Conservation (phyloP, 768 basidiomycete species). For the Sporobolomyces roseus region DNA sequence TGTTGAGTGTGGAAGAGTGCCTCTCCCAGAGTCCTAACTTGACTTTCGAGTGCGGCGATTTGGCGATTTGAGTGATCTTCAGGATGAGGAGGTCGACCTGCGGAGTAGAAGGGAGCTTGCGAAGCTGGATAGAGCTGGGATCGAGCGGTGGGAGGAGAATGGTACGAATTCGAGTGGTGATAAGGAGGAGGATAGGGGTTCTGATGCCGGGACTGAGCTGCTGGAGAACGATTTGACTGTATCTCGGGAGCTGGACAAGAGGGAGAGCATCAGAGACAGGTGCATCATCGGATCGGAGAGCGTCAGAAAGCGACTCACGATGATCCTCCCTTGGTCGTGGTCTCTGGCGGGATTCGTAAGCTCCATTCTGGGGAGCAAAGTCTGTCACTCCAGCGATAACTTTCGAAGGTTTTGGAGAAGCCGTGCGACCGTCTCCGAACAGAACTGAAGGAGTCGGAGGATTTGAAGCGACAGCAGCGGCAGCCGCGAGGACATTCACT, state of each 20-base stretch:
- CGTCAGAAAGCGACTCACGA: background rate
- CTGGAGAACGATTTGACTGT: background rate
- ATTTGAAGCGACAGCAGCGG: too few species aligned
- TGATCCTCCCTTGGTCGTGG: constrained; percentile 1
- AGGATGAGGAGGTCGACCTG: background rate
- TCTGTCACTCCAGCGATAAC: constrained; percentile 7
- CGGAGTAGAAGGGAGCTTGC: background rate
- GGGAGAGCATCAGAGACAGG: background rate
- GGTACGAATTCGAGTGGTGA: background rate
- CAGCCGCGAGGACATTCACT: too few species aligned
- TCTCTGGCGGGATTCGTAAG: background rate
- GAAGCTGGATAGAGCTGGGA: background rate
- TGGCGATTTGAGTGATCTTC: constrained; percentile 1
- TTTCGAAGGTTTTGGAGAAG: background rate
- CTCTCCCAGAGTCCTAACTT: constrained; percentile 17
- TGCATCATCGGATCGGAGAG: too few species aligned
- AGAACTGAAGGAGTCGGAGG: background rate
- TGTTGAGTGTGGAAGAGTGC: constrained; percentile 24
- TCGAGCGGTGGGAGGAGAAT: constrained; percentile 3
- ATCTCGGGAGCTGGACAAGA: too few species aligned
- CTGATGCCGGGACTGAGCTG: background rate
- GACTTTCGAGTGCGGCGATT: constrained; percentile 2
- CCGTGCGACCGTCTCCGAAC: background rate
- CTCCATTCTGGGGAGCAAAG: constrained; percentile 5
- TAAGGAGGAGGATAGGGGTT: background rate